phyloP scores from a whole-genome alignment of 2,329 filamentous ascomycete species.

The Alternaria ethzedia region DNA sequence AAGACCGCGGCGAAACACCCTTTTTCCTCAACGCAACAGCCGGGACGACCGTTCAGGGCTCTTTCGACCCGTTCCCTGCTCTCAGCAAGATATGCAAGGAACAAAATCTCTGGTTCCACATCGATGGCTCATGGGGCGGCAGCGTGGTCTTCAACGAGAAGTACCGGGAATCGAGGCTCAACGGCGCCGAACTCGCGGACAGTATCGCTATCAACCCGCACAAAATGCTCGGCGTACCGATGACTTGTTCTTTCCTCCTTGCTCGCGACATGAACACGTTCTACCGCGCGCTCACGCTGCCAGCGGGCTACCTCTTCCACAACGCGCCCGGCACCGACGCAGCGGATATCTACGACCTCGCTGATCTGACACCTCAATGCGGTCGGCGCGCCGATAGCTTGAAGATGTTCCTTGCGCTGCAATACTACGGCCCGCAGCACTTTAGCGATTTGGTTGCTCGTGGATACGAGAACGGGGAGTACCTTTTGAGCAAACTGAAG shows the following conservation, averaged over 20 bases:
- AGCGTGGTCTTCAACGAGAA: slow-evolving; percentile 73
- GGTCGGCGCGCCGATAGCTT: slow-evolving; percentile 84
- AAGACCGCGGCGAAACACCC: slow-evolving; percentile 74
- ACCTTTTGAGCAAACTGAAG: slow-evolving; percentile 69
- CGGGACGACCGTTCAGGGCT: slow-evolving; percentile 90
- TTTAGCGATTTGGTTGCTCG: slow-evolving; percentile 69
- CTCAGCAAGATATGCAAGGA: slow-evolving; percentile 74
- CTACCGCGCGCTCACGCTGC: slow-evolving; percentile 82
- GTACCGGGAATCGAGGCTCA: slow-evolving; percentile 66
- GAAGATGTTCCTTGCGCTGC: slow-evolving; percentile 87
- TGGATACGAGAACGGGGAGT: slow-evolving; percentile 73
- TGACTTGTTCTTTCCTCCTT: slow-evolving; percentile 90
- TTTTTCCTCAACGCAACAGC: slow-evolving; percentile 97
- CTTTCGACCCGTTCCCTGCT: slow-evolving; percentile 78
- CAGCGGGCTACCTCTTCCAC: slow-evolving; percentile 74
- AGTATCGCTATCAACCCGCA: slow-evolving; percentile 90
- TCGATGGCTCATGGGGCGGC: slow-evolving; percentile 92
- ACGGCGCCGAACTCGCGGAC: slow-evolving; percentile 76
- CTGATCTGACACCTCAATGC: slow-evolving; percentile 92
- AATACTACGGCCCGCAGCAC: slow-evolving; percentile 81
- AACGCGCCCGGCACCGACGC: slow-evolving; percentile 33
- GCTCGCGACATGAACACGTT: slow-evolving; percentile 77
- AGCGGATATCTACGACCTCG: slow-evolving; percentile 78
- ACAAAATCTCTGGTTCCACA: slow-evolving; percentile 85
- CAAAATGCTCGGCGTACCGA: slow-evolving; percentile 93